These are phyloP conservation scores for Mycena sp. DNA, from an alignment of 1,284 basidiomycete genomes.

Conservation along the genomic window DNA sequence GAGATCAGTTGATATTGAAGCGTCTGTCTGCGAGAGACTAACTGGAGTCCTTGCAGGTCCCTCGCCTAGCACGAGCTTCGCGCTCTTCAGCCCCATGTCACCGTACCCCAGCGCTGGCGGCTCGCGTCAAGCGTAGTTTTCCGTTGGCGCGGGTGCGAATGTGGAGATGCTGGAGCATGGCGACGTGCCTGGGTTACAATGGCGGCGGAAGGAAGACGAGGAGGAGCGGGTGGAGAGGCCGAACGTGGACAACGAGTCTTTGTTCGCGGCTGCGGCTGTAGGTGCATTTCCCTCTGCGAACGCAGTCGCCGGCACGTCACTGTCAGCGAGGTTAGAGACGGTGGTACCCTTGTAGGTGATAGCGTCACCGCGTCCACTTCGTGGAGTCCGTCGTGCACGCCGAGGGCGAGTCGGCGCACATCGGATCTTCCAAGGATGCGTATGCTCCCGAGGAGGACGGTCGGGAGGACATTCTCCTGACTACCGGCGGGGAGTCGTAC, in stretches of 20 bases:
- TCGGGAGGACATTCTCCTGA: no score
- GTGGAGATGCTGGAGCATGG: not conserved
- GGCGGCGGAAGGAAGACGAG: constrained; percentile 40
- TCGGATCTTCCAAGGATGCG: no score
- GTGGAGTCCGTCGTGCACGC: no score
- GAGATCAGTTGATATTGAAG: no score
- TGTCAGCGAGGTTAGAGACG: not conserved
- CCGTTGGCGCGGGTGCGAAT: no score
- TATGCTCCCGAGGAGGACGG: no score
- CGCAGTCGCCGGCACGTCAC: not conserved
- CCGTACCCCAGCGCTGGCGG: not conserved
- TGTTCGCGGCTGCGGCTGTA: not conserved
- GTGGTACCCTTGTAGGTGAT: not conserved
- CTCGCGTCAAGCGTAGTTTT: not conserved
- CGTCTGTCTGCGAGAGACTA: no score
- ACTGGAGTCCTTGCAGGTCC: no score
- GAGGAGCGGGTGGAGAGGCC: not conserved
- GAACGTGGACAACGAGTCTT: not conserved
- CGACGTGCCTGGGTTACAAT: not conserved
- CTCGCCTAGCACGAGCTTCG: no score
- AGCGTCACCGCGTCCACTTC: not conserved
- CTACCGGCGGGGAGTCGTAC: no score
- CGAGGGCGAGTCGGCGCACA: no score
- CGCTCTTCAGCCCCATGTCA: not conserved
- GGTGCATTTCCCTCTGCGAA: not conserved